Conservation (phyloP, 1,284 basidiomycete species). For the Athelia sp. region DNA sequence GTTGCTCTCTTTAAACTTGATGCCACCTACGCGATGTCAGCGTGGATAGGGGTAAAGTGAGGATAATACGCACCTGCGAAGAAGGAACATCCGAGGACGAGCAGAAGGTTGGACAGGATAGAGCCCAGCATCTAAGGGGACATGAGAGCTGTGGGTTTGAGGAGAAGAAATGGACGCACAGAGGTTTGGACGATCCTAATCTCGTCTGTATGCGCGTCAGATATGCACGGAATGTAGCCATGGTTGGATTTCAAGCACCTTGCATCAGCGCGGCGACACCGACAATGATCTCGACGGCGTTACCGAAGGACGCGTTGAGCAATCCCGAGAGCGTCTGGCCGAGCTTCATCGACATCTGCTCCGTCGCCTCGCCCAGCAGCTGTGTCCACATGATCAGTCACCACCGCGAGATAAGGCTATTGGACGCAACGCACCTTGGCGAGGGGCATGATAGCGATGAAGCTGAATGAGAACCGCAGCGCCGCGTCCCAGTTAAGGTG, state of each 20-base stretch:
- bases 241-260: slow-evolving; percentile 39
- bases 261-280: slow-evolving; percentile 81
- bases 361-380: slow-evolving; percentile 83
- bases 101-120: slow-evolving; percentile 84
- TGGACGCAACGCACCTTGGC: slow-evolving; percentile 51
- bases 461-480: slow-evolving; percentile 78
- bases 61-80: slow-evolving; percentile 49
- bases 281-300: slow-evolving; percentile 84
- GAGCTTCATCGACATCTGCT: slow-evolving; percentile 76
- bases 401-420: background rate
- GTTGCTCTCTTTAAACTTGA: slow-evolving; percentile 59
- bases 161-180: slow-evolving; percentile 30
- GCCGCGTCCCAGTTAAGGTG: slow-evolving; percentile 73
- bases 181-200: slow-evolving; percentile 86
- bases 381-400: slow-evolving; percentile 17
- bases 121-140: slow-evolving; percentile 66
- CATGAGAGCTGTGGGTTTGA: background rate
- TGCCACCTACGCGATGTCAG: slow-evolving; percentile 44
- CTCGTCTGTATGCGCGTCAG: slow-evolving; percentile 43
- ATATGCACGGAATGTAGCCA: slow-evolving; percentile 1
- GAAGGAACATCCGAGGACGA: slow-evolving; percentile 88
- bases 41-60: background rate
- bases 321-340: slow-evolving; percentile 83
- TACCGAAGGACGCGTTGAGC: slow-evolving; percentile 82
- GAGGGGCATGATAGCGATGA: slow-evolving; percentile 85